Percentiles rank a stretch among this genome's conserved stretches.
Conservation (phyloP, 306 rosid species). For the Prunus dulcis region DNA sequence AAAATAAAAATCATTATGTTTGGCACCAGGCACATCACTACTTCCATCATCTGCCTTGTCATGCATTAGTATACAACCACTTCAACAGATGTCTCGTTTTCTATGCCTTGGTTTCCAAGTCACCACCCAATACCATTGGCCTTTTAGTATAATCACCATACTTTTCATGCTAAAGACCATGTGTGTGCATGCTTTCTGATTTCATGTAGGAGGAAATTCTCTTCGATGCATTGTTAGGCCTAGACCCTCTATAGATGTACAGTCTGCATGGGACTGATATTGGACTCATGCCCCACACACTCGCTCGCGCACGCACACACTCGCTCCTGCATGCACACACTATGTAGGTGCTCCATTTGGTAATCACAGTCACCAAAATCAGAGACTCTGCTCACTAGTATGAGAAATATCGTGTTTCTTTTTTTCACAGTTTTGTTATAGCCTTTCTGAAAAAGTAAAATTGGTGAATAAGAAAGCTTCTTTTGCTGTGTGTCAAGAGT, state of each 20-base stretch:
- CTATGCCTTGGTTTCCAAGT: background rate
- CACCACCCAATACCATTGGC: background rate
- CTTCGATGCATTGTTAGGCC: background rate
- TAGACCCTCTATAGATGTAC: background rate
- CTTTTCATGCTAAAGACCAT: background rate
- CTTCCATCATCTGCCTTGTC: background rate
- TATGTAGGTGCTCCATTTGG: background rate
- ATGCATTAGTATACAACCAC: background rate
- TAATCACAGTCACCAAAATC: background rate
- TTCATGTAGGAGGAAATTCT: background rate
- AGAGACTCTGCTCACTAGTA: too few species aligned
- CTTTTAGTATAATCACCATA: background rate
- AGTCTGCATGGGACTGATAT: background rate
- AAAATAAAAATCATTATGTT: background rate
- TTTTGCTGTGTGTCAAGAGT: background rate
- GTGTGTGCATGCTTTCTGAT: background rate
- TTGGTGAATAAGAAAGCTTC: background rate
- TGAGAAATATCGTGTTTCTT: background rate
- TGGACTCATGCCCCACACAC: background rate
- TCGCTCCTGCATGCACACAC: background rate
- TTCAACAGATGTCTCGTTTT: background rate
- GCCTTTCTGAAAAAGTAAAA: background rate
- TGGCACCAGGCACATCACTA: background rate
- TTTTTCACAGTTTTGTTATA: background rate
- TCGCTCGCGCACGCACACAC: background rate